These are phyloP conservation scores for Tetradesmus obliquus DNA, from an alignment of 139 green algal genomes.

Conservation along the genomic window DNA sequence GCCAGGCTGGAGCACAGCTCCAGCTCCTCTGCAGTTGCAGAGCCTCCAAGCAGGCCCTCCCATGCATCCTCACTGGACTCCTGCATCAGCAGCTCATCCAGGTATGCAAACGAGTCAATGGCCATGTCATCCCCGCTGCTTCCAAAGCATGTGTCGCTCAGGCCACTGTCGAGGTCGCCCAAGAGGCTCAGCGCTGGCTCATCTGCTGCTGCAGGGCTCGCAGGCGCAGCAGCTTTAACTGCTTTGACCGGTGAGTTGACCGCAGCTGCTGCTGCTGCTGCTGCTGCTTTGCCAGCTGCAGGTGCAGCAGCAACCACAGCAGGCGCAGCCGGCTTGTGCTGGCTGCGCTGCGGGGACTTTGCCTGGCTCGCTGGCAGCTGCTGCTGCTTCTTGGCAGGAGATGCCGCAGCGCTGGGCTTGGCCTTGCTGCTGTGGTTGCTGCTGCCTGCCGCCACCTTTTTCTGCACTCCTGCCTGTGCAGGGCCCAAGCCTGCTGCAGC, in stretches of 20 bases:
- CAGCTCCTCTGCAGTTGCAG: conserved; percentile 11
- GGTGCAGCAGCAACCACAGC: neutral
- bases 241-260: neutral
- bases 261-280: too few species aligned
- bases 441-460: neutral
- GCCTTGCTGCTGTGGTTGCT: neutral
- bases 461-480: conserved; percentile 10
- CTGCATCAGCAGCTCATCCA: conserved; percentile 20
- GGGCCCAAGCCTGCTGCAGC: neutral
- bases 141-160: conserved; percentile 25
- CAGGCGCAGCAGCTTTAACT: neutral
- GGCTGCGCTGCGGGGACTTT: neutral
- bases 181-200: neutral
- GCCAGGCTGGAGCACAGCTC: conserved; percentile 2
- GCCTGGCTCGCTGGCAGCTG: neutral
- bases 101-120: conserved; percentile 1
- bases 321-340: neutral
- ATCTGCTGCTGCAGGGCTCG: neutral
- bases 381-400: neutral
- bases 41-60: conserved; percentile 1
- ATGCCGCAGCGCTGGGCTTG: neutral
- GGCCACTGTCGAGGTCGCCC: neutral
- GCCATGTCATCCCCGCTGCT: conserved; percentile 2
- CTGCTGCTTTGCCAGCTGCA: neutral
- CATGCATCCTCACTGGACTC: conserved; percentile 10